Conservation (phyloP, 2,329 filamentous ascomycete genomes). For the Verticillium isaacii region DNA sequence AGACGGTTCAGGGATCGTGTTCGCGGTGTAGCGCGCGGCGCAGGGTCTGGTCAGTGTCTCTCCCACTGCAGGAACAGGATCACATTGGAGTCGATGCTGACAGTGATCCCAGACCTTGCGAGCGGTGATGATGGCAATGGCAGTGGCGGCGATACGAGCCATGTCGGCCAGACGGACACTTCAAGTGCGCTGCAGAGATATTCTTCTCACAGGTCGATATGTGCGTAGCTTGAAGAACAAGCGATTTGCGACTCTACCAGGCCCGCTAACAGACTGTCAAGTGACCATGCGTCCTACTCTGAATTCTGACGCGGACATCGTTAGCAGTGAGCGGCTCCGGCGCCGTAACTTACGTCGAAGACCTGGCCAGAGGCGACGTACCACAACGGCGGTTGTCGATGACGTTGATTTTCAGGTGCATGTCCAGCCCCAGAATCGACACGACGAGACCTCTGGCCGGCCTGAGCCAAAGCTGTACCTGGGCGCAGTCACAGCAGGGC, state of each 20-base stretch:
- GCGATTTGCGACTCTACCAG: not conserved
- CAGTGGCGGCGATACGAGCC: not conserved
- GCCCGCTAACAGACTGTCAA: not conserved
- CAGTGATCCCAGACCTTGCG: not conserved
- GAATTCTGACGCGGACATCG: not conserved
- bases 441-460: not conserved
- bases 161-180: not conserved
- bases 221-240: not conserved
- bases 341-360: not conserved
- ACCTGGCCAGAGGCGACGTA: not conserved
- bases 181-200: not conserved
- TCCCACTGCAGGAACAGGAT: not conserved
- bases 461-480: not conserved
- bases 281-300: not conserved
- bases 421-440: not conserved
- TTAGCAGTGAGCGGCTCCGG: not conserved
- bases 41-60: conserved; percentile 1
- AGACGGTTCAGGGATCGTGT: conserved; percentile 25
- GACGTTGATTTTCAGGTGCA: not conserved
- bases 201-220: not conserved
- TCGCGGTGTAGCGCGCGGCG: conserved; percentile 16
- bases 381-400: not conserved
- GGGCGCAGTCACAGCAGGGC: not conserved
- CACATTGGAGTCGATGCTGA: not conserved
- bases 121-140: not conserved